phyloP scores from a whole-genome alignment of 1,284 basidiomycete species.

The Chalciporus sp. region DNA sequence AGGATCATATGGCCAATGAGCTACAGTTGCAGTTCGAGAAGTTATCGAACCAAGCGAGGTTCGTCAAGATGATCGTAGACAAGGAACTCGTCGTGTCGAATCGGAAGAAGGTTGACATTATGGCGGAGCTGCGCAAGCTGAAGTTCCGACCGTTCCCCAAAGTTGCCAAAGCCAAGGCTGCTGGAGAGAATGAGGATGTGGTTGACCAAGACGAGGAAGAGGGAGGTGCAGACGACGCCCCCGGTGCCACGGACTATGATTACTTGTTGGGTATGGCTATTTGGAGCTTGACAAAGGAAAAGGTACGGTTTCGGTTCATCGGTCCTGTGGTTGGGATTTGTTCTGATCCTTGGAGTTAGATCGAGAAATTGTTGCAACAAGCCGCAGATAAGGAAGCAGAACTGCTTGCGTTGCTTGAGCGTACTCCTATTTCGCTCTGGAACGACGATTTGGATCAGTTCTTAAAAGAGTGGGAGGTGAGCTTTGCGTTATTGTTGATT shows the following conservation, averaged over 20 bases:
- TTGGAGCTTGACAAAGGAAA: slow-evolving; percentile 93
- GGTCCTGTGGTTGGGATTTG: background rate
- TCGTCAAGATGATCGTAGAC: slow-evolving; percentile 95
- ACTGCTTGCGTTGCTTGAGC: slow-evolving; percentile 77
- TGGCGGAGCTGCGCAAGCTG: slow-evolving; percentile 80
- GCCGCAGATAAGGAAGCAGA: slow-evolving; percentile 85
- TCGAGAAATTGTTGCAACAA: slow-evolving; percentile 84
- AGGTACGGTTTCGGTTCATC: slow-evolving; percentile 50
- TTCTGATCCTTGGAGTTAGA: slow-evolving; percentile 47
- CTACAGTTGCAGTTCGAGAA: slow-evolving; percentile 84
- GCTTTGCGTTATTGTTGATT: slow-evolving; percentile 24
- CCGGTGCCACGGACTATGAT: slow-evolving; percentile 78
- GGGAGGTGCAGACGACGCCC: slow-evolving; percentile 49
- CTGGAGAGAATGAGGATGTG: slow-evolving; percentile 70
- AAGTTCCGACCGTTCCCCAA: slow-evolving; percentile 93
- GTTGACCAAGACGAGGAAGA: slow-evolving; percentile 66
- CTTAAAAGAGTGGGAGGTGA: slow-evolving; percentile 82
- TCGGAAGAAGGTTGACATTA: slow-evolving; percentile 88
- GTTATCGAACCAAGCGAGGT: slow-evolving; percentile 94
- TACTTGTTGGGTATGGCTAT: slow-evolving; percentile 96
- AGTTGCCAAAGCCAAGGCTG: slow-evolving; percentile 67
- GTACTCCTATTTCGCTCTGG: slow-evolving; percentile 88
- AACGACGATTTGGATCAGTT: slow-evolving; percentile 87
- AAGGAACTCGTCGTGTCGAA: slow-evolving; percentile 90
- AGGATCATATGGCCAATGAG: slow-evolving; percentile 89